Evolutionary conservation across 371 early-diverging fungal species (phyloP), one percentile per base, ranked within the genome.

Genomic region (Encephalitozoon romaleae): DNA sequence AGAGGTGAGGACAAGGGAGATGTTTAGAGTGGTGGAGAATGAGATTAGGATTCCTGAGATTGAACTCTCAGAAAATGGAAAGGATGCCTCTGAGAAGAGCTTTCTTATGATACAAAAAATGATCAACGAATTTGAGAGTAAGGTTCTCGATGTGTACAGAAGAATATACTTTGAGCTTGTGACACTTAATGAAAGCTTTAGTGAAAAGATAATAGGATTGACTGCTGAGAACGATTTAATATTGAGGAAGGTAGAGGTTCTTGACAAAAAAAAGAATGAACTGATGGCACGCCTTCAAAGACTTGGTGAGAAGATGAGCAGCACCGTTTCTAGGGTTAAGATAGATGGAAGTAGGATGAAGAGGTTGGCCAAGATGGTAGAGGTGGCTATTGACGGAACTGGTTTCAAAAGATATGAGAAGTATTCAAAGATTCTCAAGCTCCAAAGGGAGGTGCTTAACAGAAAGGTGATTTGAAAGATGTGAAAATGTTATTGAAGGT

Each of bases 91-190:
- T 59, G 59, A 59, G 21, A 59, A 38, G 34, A 21, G 18, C 1
- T 15, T 38, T 59, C 59, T 59, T 12, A 69, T 49, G 18, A 34
- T 45, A 43, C 55, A 72, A 41, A 32, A 55, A 9, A 41, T 72
- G 34, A 6, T 45, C 63, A 64, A 72, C 9, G 52, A 72, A 9
- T 72, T 59, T 72, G 72, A 59, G 26, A 26, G 39, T 18, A 53
- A 55, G 63, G 43, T 72, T 15, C 32, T 72, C 11, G 72, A 72
- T 49, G 63, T 21, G 32, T 72, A 72, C n/a, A 54, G 72, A 63
- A 59, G 28, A 63, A 28, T 72, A 9, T 72, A 72, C 47, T 72
- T 52, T 47, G 72, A 72, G 39, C 41, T 72, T 42, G 11, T n/a
- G 32, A 72, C 64, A 0, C 32, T 53, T 21, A 72, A 72, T 34